Evolutionary conservation across 2,329 filamentous ascomycete species (phyloP).

Genomic region (Hypoxylon sp.): DNA sequence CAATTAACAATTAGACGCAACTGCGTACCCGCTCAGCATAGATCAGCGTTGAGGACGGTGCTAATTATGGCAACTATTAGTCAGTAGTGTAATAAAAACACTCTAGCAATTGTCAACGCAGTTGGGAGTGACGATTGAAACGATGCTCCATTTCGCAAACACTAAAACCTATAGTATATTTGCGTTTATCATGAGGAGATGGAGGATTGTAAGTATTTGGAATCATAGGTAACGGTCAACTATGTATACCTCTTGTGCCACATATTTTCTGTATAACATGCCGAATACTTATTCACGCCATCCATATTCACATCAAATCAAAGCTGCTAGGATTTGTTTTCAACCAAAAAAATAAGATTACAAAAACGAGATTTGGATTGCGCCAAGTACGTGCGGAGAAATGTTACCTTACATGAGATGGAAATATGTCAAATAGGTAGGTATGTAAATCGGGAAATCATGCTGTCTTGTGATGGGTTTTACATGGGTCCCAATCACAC

Average conservation of each 20-base stretch:
- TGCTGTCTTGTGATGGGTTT: constrained; percentile 13
- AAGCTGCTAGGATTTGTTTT: neutral
- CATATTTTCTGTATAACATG: too few relatives aligned
- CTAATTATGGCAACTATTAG: neutral
- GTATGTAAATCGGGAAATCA: neutral
- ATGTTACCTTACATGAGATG: constrained; percentile 14
- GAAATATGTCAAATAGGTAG: constrained; percentile 5
- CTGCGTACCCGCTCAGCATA: neutral
- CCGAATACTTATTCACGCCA: neutral
- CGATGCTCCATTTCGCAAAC: neutral
- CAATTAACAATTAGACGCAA: neutral
- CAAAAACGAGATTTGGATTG: neutral
- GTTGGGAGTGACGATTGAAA: neutral
- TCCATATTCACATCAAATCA: neutral
- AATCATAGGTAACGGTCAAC: too few relatives aligned
- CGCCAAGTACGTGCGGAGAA: constrained; percentile 14
- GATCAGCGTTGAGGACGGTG: neutral
- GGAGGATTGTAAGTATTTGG: too few relatives aligned
- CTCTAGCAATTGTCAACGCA: neutral
- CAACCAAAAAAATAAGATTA: neutral
- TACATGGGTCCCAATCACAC: constrained; percentile 19
- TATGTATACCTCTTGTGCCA: too few relatives aligned
- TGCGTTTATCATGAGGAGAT: too few relatives aligned
- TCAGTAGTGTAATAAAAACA: neutral
- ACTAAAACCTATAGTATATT: neutral